Percentiles rank a stretch among this genome's conserved stretches.
These are phyloP conservation scores for Phytophthora ramorum DNA, from an alignment of 352 stramenopile species.

Conservation along the genomic window DNA sequence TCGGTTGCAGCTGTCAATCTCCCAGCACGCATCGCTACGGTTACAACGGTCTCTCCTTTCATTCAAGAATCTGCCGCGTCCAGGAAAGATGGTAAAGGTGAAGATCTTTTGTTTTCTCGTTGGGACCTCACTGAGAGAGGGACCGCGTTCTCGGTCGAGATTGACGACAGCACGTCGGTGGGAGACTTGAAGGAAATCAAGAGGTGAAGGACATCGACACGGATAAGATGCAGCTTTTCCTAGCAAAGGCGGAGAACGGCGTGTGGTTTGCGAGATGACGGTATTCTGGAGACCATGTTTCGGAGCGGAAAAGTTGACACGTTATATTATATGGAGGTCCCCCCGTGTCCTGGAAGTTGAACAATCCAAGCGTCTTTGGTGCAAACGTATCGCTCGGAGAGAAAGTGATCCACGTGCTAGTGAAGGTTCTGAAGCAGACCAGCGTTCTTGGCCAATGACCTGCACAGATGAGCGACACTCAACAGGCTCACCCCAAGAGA, in stretches of 20 bases:
- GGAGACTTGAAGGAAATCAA: neutral
- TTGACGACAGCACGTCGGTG: neutral
- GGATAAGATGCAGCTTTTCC: neutral
- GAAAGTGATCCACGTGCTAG: slow-evolving; percentile 21
- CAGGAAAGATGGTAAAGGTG: neutral
- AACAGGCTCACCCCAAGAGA: neutral
- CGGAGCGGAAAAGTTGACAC: slow-evolving; percentile 7
- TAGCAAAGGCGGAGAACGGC: neutral
- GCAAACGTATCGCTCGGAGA: slow-evolving; percentile 16
- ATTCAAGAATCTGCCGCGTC: neutral
- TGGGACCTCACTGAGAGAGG: neutral
- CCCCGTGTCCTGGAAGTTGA: slow-evolving; percentile 23
- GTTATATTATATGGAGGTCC: slow-evolving; percentile 17
- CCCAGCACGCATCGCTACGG: no score
- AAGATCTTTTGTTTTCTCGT: neutral
- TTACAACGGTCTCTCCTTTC: no score
- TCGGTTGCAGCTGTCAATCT: no score
- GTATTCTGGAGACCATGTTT: slow-evolving; percentile 11
- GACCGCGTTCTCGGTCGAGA: neutral
- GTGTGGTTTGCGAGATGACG: slow-evolving; percentile 5
- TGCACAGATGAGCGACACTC: neutral
- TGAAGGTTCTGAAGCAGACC: neutral
- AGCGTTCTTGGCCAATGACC: neutral
- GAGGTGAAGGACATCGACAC: neutral
- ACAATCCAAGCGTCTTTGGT: slow-evolving; percentile 13